Evolutionary conservation across 768 basidiomycete species (phyloP), one percentile per base, ranked within the genome.

Genomic region (Dentipellis fragilis): DNA sequence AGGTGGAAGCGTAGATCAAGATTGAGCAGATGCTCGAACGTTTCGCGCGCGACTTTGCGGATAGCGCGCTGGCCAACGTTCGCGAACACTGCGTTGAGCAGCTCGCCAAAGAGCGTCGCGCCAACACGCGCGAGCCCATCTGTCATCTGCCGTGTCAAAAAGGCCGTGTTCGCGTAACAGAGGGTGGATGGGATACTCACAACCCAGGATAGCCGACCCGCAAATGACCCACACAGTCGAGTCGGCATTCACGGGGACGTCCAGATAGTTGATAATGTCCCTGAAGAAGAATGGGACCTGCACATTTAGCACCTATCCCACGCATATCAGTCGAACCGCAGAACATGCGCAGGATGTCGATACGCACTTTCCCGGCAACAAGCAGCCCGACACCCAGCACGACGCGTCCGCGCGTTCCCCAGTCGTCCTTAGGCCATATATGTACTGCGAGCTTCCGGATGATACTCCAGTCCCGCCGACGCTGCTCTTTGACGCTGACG

Each of bases 251-350:
- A 96, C 75, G 23, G 88, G 83, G 35, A 98, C 74, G 64, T 97
- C 96, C 59, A 99, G 74, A 1, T 89, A 70, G 67, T 99, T 95
- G 52, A 99, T 84, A 45, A 99, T 80, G 23, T 77, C 70, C 71
- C 97, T 98, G 80, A 99, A 99, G 58, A 98, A 73, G 61, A 91
- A 80, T 0, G 96, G 96, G n/a, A 99, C 94, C 77, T 98, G 95
- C 0, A 99, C 96, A 67, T 97, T 99, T 55, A 97, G 72, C 46
- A 96, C 71, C 93, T 93, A 46, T 3, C 12, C 51, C 23, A 2
- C 49, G 45, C 19, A 38, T 37, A 17, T 21, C 45, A 37, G 11
- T n/a, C 23, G n/a, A 40, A 7, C 2, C n/a, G 16, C 35, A 29
- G 56, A 40, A 11, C 14, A 39, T 29, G 22, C 11, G 42, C 42